These are phyloP conservation scores for Boechera divaricarpa DNA, from an alignment of 345 rosid species.

Conservation along the genomic window DNA sequence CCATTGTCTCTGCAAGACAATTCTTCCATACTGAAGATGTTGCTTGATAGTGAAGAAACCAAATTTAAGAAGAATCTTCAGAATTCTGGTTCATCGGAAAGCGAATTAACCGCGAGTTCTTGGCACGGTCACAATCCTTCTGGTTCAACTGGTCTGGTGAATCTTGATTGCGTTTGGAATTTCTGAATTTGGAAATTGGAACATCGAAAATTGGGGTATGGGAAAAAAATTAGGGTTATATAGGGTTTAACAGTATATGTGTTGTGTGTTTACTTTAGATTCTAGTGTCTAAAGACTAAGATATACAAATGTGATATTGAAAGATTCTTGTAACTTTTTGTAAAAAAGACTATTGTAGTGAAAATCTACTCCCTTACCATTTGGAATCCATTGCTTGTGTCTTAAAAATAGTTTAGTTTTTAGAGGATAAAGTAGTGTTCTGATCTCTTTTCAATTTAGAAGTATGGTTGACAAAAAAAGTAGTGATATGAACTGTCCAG, in stretches of 20 bases:
- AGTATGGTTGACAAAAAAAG: no score
- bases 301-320: conserved; percentile 6
- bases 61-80: conserved; percentile 24
- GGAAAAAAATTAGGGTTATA: neutral
- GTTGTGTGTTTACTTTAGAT: conserved; percentile 7
- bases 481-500: no score
- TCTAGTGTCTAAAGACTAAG: conserved; percentile 18
- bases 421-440: neutral
- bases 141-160: conserved; percentile 44
- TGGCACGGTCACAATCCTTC: conserved; percentile 14
- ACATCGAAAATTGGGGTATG: neutral
- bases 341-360: neutral
- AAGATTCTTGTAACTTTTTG: conserved; percentile 15
- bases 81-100: conserved; percentile 37
- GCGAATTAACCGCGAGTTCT: conserved; percentile 39
- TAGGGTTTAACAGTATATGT: conserved; percentile 11
- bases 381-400: neutral
- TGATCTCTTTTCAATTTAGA: no score
- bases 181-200: conserved; percentile 40
- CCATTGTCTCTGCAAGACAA: conserved; percentile 52
- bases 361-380: neutral
- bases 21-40: conserved; percentile 51
- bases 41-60: conserved; percentile 48
- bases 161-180: conserved; percentile 53
- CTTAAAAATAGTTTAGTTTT: neutral